Evolutionary conservation across 164 flowering plant species (phyloP).

Genomic region (Umbellularia californica): DNA sequence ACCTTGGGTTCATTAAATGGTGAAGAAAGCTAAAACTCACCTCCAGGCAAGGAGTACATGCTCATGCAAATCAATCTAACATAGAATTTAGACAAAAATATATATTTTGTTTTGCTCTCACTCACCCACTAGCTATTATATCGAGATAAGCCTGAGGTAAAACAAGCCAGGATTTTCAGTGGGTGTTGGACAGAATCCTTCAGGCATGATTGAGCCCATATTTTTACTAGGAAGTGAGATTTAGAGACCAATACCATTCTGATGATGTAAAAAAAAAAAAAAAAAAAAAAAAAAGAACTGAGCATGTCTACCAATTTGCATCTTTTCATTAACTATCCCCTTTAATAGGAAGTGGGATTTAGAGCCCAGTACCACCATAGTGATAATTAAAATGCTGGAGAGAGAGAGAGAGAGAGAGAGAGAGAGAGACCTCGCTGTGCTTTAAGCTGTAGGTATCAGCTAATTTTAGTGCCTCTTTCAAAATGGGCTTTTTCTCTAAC

Average conservation of each 20-base stretch:
- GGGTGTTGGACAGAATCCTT: too few relatives aligned
- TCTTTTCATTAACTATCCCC: neutral
- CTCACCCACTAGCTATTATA: too few relatives aligned
- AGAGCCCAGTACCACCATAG: neutral
- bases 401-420: neutral
- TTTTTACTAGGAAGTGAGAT: neutral
- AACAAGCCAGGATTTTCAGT: too few relatives aligned
- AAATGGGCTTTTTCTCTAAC: slow-evolving; percentile 58
- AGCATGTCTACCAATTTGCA: neutral
- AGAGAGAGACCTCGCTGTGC: slow-evolving; percentile 50
- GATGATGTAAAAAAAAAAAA: neutral
- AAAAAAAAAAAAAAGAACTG: neutral
- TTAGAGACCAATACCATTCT: neutral
- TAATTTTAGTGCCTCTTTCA: slow-evolving; percentile 58
- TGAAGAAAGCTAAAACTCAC: too few relatives aligned
- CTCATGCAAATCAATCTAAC: too few relatives aligned
- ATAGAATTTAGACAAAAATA: too few relatives aligned
- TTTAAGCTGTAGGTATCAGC: slow-evolving; percentile 64
- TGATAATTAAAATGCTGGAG: neutral
- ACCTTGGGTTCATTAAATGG: too few relatives aligned
- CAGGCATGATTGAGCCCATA: too few relatives aligned
- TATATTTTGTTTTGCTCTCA: too few relatives aligned
- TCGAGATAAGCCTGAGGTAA: too few relatives aligned
- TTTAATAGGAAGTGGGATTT: neutral
- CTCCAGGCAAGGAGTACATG: too few relatives aligned